Evolutionary conservation across 2,329 filamentous ascomycete genomes (phyloP), one percentile per base, ranked within the genome.

Genomic region (Orbilia blumenaviensis): DNA sequence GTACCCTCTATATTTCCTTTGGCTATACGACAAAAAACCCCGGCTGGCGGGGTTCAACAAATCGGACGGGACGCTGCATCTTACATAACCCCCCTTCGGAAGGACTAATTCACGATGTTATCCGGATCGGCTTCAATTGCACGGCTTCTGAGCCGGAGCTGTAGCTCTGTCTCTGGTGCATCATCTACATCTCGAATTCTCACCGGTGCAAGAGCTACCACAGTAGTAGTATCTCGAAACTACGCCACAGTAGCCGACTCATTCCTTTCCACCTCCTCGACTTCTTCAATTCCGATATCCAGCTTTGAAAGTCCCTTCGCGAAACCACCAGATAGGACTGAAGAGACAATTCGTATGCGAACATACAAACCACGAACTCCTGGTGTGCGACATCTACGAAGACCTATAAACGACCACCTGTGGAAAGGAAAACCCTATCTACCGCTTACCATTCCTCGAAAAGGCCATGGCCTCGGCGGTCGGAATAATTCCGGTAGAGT

Each of bases 301-400:
- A 64, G 48, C 14, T 76, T 76, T 29, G 72, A 76, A 44, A 69
- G 64, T 23, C 72, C 72, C 6, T 76, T 76, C 58, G 72, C 72
- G 16, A 68, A 69, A 23, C 72, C 72, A 9, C 72, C 72, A 25
- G 72, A 76, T 38, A 48, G 72, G 27, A 76, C 77, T n/a, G 81
- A 82, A 44, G 81, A 85, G 42, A 82, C 84, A 14, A 83, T 85
- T 14, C 84, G 86, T 48, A 82, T 98, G 83, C 90, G 92, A 80
- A 95, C 92, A 64, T 99, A 97, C 84, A 98, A 92, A 83, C 95
- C 95, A 36, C 90, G 93, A 80, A 97, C 95, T 0, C 94, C 94
- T 10, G 95, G 95, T 87, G 84, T 96, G 73, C 90, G 95, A 81
- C 95, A 99, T 88, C 86, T 99, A 79, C 91, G 91, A 83, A 89